Conservation (phyloP, 1,284 basidiomycete genomes). For the Melampsora allii-populina region DNA sequence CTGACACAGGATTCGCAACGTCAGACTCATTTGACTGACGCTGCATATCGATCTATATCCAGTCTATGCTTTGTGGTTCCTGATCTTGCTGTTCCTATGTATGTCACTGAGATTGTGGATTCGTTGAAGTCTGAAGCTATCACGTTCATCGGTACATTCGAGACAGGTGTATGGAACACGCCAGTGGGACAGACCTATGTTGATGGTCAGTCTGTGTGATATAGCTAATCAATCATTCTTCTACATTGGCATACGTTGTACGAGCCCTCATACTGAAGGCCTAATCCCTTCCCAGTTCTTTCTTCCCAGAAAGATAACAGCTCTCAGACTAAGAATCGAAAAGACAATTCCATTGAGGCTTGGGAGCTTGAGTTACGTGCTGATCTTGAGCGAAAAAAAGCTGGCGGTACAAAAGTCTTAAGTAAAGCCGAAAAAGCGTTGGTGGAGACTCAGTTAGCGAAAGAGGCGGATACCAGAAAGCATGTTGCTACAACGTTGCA, state of each 20-base stretch:
- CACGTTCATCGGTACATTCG: constrained; percentile 65
- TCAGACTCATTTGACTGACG: constrained; percentile 50
- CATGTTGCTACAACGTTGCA: constrained; percentile 61
- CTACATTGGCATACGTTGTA: constrained; percentile 56
- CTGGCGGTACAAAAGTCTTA: constrained; percentile 56
- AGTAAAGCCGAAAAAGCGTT: constrained; percentile 79
- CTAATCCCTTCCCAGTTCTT: constrained; percentile 4
- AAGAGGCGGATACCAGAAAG: constrained; percentile 67
- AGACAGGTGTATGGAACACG: constrained; percentile 78
- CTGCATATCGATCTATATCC: constrained; percentile 69
- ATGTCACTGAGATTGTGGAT: constrained; percentile 64
- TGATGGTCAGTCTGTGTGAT: constrained; percentile 57
- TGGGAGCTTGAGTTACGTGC: constrained; percentile 93
- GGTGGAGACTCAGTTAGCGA: constrained; percentile 72
- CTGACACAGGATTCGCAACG: not conserved
- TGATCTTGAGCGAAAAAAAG: constrained; percentile 67
- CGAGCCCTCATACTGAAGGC: constrained; percentile 50
- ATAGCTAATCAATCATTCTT: constrained; percentile 57
- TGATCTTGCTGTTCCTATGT: constrained; percentile 62
- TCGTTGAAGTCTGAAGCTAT: constrained; percentile 65
- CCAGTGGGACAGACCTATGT: constrained; percentile 72
- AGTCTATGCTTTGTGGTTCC: constrained; percentile 78
- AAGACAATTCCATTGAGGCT: constrained; percentile 77
- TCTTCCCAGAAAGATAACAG: constrained; percentile 17
- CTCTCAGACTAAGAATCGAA: constrained; percentile 61